Base-by-base conservation (phyloP, 2,329 filamentous ascomycete species). In the Cercospora beticola region DNA sequence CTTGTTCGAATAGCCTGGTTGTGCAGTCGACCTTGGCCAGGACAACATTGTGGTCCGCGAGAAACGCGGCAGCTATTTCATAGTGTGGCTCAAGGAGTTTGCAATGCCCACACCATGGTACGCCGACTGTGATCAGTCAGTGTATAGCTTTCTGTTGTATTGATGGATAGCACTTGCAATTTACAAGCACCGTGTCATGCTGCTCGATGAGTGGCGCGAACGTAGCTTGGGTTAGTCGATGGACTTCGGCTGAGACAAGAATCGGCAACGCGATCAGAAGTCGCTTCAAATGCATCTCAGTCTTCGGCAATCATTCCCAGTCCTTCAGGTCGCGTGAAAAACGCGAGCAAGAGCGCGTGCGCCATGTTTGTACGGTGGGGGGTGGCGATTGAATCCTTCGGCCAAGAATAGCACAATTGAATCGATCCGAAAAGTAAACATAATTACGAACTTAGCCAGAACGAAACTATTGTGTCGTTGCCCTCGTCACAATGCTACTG, bases 71-170 rank as follows among this genome's bases (percentile, higher is more conserved):
- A 62, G 92, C 92, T 81, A 92, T 89, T 84, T 96, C 92, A 82
- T 94, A 96, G 83, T 96, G 92, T 79, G 92, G 92, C 71, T 92
- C 95, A 74, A 99, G 92, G 70, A 94, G 94, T 87, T 98, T 98
- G 91, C 94, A 98, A 87, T 98, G 94, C 74, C 94, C 94, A 76
- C 92, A 97, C 94, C 94, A 97, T 23, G 61, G 61, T 7, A n/a
- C 6, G 5, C 46, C 40, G 18, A 54, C 61, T 64, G 31, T 33
- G 8, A 9, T 21, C 26, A 12, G 18, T 64, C 8, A 64, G 61
- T 5, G 61, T 8, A 33, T 26, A 30, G 28, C 36, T 12, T 21
- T 16, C 4, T 23, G 14, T 28, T 33, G 40, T 12, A 6, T 16
- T 28, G 7, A 21, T 56, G 21, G 3, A 36, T 9, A 21, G 4